A percentile compares a stretch with the other conserved stretches of the same genome.
These are phyloP conservation scores for Verticillium tricorpus DNA, from an alignment of 2,329 filamentous ascomycete genomes.

Conservation along the genomic window DNA sequence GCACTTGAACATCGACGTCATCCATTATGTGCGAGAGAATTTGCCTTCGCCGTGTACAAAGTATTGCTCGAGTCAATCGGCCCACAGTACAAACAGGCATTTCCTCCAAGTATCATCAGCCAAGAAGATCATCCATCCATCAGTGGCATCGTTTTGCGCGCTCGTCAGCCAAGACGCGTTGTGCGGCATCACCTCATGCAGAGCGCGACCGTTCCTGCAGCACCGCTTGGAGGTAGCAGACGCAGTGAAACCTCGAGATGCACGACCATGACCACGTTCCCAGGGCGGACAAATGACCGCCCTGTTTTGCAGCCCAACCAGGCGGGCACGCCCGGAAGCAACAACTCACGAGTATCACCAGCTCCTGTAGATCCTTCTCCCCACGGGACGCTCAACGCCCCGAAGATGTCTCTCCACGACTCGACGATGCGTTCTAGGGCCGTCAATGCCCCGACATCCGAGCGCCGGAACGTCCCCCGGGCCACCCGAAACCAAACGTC, in stretches of 20 bases:
- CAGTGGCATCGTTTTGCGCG: neutral
- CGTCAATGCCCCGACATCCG: neutral
- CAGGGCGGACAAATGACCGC: neutral
- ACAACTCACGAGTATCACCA: neutral
- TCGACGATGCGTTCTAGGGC: neutral
- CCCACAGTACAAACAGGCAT: neutral
- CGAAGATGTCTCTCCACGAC: neutral
- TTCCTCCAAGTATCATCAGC: neutral
- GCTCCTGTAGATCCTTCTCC: neutral
- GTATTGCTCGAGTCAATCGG: neutral
- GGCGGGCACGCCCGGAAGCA: neutral
- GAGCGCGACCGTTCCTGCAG: neutral
- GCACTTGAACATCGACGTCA: no score
- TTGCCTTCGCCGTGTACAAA: neutral
- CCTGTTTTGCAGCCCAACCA: neutral
- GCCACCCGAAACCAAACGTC: neutral
- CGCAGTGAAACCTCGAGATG: neutral
- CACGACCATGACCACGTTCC: neutral
- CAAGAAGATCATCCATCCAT: neutral
- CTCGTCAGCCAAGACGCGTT: neutral
- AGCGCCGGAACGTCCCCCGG: neutral
- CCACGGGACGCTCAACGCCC: neutral
- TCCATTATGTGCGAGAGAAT: no score
- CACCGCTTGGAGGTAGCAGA: neutral
- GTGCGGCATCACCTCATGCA: neutral